These are phyloP conservation scores for Phytopythium delawarense DNA, from an alignment of 352 stramenopile species.

Conservation along the genomic window DNA sequence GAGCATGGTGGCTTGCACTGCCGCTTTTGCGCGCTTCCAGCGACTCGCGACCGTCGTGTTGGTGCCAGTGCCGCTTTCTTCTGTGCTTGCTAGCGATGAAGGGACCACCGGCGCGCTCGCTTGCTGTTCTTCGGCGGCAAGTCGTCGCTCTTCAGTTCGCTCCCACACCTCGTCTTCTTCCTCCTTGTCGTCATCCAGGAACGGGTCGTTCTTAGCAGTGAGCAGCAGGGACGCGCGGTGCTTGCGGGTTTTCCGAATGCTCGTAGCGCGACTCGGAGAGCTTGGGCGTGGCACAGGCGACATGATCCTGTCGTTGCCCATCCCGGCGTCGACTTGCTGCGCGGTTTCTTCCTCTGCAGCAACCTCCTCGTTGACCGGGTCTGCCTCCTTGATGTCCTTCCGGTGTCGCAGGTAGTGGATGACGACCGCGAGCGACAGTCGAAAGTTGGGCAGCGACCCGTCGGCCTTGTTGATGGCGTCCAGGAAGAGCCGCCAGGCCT, in stretches of 20 bases:
- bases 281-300: not conserved
- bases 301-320: slow-evolving; percentile 6
- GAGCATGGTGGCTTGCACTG: slow-evolving; percentile 51
- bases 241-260: not conserved
- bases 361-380: slow-evolving; percentile 12
- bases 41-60: slow-evolving; percentile 27
- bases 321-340: not conserved
- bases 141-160: slow-evolving; percentile 26
- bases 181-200: slow-evolving; percentile 48
- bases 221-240: slow-evolving; percentile 28
- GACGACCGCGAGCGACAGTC: slow-evolving; percentile 66
- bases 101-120: slow-evolving; percentile 16
- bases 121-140: slow-evolving; percentile 23
- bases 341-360: not conserved
- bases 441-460: slow-evolving; percentile 69
- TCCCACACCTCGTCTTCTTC: slow-evolving; percentile 47
- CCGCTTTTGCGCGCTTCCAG: slow-evolving; percentile 51
- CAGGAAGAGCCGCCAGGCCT: slow-evolving; percentile 57
- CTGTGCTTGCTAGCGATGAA: slow-evolving; percentile 7
- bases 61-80: slow-evolving; percentile 7
- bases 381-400: slow-evolving; percentile 40
- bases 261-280: not conserved
- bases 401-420: slow-evolving; percentile 77
- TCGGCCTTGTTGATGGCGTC: slow-evolving; percentile 74
- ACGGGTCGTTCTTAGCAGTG: slow-evolving; percentile 48